Base-by-base conservation (phyloP, 495 filamentous ascomycete species). In the Xylaria palmicola region DNA sequence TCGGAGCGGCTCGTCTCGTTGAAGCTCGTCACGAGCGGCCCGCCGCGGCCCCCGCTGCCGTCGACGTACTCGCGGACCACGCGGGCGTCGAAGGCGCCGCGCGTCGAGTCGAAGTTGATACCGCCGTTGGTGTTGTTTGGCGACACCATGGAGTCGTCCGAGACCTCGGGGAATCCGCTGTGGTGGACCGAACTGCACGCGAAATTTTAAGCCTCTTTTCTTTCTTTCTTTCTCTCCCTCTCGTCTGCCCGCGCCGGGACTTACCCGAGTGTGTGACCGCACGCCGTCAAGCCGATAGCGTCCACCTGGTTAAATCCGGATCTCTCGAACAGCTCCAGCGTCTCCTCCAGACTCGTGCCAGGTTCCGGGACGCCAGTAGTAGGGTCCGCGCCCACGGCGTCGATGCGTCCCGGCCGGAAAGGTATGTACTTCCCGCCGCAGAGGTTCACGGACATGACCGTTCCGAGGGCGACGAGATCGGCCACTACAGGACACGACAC, bases 181-280 rank as follows among this genome's bases (percentile, higher is more conserved):
- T 76, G 75, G 34, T 78, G 72, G 8, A 71, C 62, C 22, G 72
- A 65, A 2, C 68, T 69, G 19, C 62, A 6, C 22, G 19, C 8
- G 12, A 27, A n/a, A n/a, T n/a, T n/a, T 10, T 54, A 24, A 40
- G 36, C 13, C 1, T 34, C 13, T 22, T 17, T 9, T 30, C n/a
- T 20, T 8, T n/a, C n/a, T 8, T 4, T 29, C 39, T 29, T 13
- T 29, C 22, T 24, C 36, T 44, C 2, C 39, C 17, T 41, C 6
- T 41, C 20, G n/a, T n/a, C n/a, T n/a, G n/a, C n/a, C n/a, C n/a
- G n/a, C n/a, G n/a, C n/a, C n/a, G n/a, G n/a, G n/a, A 61, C 66
- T 71, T 24, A 63, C 71, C 81, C 81, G 32, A 84, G 63, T 5
- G 81, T 75, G 58, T 84, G 81, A 2, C 81, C 81, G 63, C 81